Evolutionary conservation across 2,329 filamentous ascomycete species (phyloP).

Genomic region (Paraconiothyrium brasiliense): DNA sequence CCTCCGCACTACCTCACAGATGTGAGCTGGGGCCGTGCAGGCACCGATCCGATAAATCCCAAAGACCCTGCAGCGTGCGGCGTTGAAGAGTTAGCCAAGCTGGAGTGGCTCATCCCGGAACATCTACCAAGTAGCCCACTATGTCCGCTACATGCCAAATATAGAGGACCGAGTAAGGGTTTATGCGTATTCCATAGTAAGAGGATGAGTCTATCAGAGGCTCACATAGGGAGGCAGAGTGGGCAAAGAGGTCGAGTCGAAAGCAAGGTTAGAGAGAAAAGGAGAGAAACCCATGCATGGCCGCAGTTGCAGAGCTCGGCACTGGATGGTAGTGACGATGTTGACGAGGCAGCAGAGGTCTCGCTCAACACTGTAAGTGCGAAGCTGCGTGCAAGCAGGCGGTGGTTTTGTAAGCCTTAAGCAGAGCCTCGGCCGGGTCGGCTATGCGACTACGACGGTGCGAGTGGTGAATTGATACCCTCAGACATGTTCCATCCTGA

Average conservation of each 20-base stretch:
- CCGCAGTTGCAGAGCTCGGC: background rate
- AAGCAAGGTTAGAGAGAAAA: conserved; percentile 11
- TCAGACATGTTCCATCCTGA: too few relatives aligned
- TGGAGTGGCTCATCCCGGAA: conserved; percentile 55
- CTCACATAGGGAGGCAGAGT: background rate
- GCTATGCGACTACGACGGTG: background rate
- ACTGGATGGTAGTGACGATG: conserved; percentile 7
- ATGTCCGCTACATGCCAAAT: conserved; percentile 54
- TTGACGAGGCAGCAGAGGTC: background rate
- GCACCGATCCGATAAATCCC: background rate
- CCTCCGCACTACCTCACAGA: background rate
- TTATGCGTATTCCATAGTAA: conserved; percentile 56
- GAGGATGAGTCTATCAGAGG: conserved; percentile 8
- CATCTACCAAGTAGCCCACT: conserved; percentile 56
- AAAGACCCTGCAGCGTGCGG: conserved; percentile 21
- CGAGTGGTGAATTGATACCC: background rate
- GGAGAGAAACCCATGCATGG: conserved; percentile 7
- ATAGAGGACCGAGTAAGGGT: conserved; percentile 49
- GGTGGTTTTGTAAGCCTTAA: conserved; percentile 4
- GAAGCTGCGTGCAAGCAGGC: background rate
- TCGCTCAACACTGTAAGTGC: background rate
- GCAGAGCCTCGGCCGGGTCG: background rate
- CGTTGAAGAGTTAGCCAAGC: conserved; percentile 40
- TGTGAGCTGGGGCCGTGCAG: conserved; percentile 8
- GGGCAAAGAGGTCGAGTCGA: background rate